phyloP scores from a whole-genome alignment of 331 rosid genomes.

The Phaseolus coccineus region DNA sequence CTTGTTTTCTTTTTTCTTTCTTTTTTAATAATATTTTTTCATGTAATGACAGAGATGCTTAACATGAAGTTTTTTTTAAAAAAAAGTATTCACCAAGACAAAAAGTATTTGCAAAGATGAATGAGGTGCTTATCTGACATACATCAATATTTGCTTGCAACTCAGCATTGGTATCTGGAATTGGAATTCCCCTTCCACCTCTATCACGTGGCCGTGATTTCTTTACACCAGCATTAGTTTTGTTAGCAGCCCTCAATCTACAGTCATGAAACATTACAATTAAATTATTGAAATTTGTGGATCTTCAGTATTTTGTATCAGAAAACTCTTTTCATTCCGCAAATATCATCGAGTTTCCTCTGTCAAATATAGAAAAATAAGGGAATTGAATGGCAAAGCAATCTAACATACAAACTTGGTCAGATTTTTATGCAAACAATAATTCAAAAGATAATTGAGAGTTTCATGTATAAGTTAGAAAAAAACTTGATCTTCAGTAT shows the following conservation, averaged over 20 bases:
- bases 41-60: too few relatives aligned
- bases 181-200: slow-evolving; percentile 76
- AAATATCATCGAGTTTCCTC: too few relatives aligned
- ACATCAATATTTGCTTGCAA: slow-evolving; percentile 96
- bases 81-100: neutral
- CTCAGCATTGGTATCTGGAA: slow-evolving; percentile 92
- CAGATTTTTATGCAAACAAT: neutral
- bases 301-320: slow-evolving; percentile 4
- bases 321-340: neutral
- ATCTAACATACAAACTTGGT: neutral
- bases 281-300: neutral
- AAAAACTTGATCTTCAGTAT: neutral
- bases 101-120: neutral
- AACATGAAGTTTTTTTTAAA: too few relatives aligned
- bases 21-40: too few relatives aligned
- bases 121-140: slow-evolving; percentile 48
- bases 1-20: too few relatives aligned
- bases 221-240: slow-evolving; percentile 79
- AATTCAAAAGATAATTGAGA: slow-evolving; percentile 8
- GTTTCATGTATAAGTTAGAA: neutral
- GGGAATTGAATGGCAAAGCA: neutral
- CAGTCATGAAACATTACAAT: slow-evolving; percentile 50
- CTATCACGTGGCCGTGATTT: slow-evolving; percentile 87
- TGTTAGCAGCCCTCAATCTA: slow-evolving; percentile 88
- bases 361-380: slow-evolving; percentile 14